Evolutionary conservation across 768 basidiomycete genomes (phyloP), one percentile per base, ranked within the genome.

Genomic region (Tricholoma flavovirens): DNA sequence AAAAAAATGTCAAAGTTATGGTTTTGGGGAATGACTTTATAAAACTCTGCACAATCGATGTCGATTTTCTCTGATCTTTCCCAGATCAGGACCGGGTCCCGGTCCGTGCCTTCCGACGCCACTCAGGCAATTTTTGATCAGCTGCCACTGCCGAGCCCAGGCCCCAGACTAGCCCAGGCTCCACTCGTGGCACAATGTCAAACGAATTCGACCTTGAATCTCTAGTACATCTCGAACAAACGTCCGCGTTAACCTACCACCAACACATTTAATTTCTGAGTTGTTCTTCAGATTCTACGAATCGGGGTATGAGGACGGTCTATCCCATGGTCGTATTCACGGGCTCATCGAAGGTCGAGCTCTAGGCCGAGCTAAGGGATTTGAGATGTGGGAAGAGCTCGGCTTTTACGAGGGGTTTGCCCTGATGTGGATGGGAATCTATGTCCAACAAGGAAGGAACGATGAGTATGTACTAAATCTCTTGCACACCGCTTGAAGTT

Each of bases 301-400:
- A 54, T 66, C 76, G 2, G 96, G 95, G 8, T 88, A 88, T 66
- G 63, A 77, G 57, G 85, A 87, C 54, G 95, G 96, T 2, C 82
- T 80, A 65, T 84, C 77, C 0, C 96, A 98, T 68, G 96, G 96
- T 1, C 80, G 85, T 38, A 82, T 94, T 5, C 94, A 96, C 62
- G 94, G 96, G 2, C 71, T 90, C 22, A 92, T 93, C 58, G 93
- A 99, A 69, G 96, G 96, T 8, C 79, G 93, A 12, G 87, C 88
- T 0, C 78, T 98, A 15, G 96, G 94, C 1, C 79, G 86, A 54
- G 88, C 93, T 62, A 94, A 96, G 62, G 91, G 90, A 0, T 98
- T 86, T 69, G 94, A 96, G 71, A 85, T 97, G 71, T 98, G 94
- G 93, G 95, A 98, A 69, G 96, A 99, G 69, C 80, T 99, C 11